Conservation (phyloP, 345 rosid species). For the Eucalyptus lansdowneana region DNA sequence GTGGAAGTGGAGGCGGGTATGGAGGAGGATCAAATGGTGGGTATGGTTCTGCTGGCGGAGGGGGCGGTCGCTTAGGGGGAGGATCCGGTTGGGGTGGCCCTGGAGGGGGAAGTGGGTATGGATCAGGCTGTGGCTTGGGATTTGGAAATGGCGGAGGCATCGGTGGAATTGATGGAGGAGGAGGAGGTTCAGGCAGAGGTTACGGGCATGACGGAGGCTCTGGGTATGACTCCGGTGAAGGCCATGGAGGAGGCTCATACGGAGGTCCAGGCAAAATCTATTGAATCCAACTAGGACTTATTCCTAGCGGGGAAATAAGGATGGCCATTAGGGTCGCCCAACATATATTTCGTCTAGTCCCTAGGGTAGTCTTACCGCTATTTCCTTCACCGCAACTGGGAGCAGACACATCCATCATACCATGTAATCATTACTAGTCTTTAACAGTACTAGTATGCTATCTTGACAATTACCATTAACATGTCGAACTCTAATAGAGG, state of each 20-base stretch:
- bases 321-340: not conserved
- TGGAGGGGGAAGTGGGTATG: not conserved
- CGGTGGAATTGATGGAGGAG: not conserved
- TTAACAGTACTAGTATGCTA: not conserved
- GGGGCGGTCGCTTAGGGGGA: not conserved
- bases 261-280: not conserved
- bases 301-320: not conserved
- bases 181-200: not conserved
- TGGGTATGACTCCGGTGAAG: not conserved
- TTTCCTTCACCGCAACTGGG: not conserved
- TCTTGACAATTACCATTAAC: not conserved
- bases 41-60: not conserved
- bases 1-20: not conserved
- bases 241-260: not conserved
- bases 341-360: not conserved
- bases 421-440: not conserved
- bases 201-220: not conserved
- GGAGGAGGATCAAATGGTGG: not conserved
- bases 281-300: not conserved
- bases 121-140: not conserved
- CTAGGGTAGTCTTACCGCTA: not conserved
- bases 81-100: not conserved
- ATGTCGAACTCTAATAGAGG: not conserved
- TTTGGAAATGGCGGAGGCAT: not conserved
- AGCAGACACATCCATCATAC: not conserved